A percentile compares a stretch with the other conserved stretches of the same genome.
These are phyloP conservation scores for Oryza glumipatula DNA, from an alignment of 176 grass and related monocot genomes.

Conservation along the genomic window DNA sequence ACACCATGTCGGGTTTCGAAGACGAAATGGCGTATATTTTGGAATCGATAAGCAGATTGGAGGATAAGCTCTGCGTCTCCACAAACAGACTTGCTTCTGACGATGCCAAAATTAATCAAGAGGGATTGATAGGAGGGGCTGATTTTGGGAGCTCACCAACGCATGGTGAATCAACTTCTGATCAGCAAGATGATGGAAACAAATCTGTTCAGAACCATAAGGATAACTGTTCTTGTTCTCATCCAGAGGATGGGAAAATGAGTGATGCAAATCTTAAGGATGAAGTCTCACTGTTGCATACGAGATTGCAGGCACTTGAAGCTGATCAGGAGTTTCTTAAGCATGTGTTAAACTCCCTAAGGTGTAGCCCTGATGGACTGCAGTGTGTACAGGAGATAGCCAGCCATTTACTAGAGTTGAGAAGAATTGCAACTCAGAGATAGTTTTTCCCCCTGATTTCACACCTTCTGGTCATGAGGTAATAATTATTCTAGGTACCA, in stretches of 20 bases:
- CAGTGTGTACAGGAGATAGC: constrained; percentile 61
- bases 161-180: constrained; percentile 9
- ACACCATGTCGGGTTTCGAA: constrained; percentile 56
- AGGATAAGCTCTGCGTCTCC: constrained; percentile 50
- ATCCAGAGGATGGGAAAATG: not conserved
- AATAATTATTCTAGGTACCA: constrained; percentile 6
- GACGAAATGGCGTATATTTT: constrained; percentile 59
- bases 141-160: not conserved
- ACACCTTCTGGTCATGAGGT: constrained; percentile 24
- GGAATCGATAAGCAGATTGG: constrained; percentile 54
- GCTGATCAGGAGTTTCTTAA: constrained; percentile 64
- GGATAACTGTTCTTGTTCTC: constrained; percentile 24
- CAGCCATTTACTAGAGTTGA: constrained; percentile 56
- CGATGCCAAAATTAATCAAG: constrained; percentile 24
- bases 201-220: constrained; percentile 27
- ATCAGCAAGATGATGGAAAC: constrained; percentile 5
- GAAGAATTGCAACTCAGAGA: constrained; percentile 44
- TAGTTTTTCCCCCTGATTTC: constrained; percentile 19
- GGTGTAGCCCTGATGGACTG: constrained; percentile 46
- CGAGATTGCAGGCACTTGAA: constrained; percentile 56
- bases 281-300: constrained; percentile 47
- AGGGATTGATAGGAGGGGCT: constrained; percentile 14
- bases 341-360: constrained; percentile 49
- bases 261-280: constrained; percentile 23
- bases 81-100: constrained; percentile 43